Evolutionary conservation across 306 rosid species (phyloP).

Genomic region (Cicer bijugum): DNA sequence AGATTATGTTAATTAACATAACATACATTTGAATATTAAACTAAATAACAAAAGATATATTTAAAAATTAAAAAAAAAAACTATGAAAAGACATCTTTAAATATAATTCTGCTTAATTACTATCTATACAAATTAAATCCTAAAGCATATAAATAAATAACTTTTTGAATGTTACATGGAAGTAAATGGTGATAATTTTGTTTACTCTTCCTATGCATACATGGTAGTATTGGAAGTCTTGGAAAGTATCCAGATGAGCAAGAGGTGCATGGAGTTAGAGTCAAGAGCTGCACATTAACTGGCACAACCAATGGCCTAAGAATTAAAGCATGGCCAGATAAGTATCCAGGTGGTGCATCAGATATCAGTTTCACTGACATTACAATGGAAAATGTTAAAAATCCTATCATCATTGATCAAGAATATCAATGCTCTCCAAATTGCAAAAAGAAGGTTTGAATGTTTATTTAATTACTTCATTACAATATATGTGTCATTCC

Average conservation of each 20-base stretch:
- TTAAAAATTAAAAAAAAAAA: too few species aligned
- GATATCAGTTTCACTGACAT: conserved; percentile 34
- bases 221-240: conserved; percentile 55
- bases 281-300: conserved; percentile 15
- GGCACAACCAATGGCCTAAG: conserved; percentile 54
- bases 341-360: conserved; percentile 39
- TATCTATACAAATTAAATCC: too few species aligned
- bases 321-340: conserved; percentile 54
- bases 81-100: too few species aligned
- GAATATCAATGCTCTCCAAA: conserved; percentile 43
- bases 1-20: accelerated
- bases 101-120: too few species aligned
- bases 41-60: too few species aligned
- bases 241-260: conserved; percentile 48
- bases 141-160: too few species aligned
- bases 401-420: conserved; percentile 58
- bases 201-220: background rate
- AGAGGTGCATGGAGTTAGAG: conserved; percentile 38
- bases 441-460: conserved; percentile 51
- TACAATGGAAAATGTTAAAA: conserved; percentile 47
- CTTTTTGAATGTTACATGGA: conserved; percentile 34
- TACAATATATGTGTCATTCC: background rate
- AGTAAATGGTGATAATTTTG: background rate
- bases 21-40: too few species aligned
- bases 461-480: conserved; percentile 3